Conservation (phyloP, 148 eudicot genomes). For the Amaranthus hypochondriacus region DNA sequence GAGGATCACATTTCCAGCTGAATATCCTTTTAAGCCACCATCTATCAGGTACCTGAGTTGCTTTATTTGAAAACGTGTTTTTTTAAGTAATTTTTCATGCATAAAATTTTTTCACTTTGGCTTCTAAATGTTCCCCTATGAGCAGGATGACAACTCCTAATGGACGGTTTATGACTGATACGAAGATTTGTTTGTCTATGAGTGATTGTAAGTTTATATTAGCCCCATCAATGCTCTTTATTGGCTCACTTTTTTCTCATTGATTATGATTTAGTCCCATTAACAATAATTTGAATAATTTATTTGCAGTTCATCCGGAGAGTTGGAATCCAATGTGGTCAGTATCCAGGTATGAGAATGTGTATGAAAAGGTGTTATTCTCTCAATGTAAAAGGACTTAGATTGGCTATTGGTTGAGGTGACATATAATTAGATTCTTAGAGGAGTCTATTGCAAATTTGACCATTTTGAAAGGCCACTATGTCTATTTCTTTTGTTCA, state of each 20-base stretch:
- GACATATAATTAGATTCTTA: not conserved
- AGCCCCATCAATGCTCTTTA: conserved; percentile 4
- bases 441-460: not conserved
- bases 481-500: not conserved
- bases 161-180: conserved; percentile 87
- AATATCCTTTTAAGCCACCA: conserved; percentile 97
- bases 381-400: not conserved
- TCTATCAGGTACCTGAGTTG: conserved; percentile 62
- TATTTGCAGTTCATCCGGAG: conserved; percentile 84
- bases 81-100: not conserved
- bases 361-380: conserved; percentile 1
- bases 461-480: not conserved
- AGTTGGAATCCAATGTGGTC: conserved; percentile 99
- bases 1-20: conserved; percentile 87
- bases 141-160: conserved; percentile 95
- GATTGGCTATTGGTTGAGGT: not conserved
- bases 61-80: conserved; percentile 6
- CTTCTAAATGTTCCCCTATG: conserved; percentile 12
- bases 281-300: not conserved
- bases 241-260: not conserved
- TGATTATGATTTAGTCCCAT: not conserved
- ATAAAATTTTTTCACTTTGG: not conserved
- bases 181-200: conserved; percentile 90
- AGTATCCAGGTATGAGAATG: conserved; percentile 68
- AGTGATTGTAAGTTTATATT: conserved; percentile 72